Evolutionary conservation across 805 yeast genomes (phyloP).

Genomic region (Torulaspora microellipsoides): DNA sequence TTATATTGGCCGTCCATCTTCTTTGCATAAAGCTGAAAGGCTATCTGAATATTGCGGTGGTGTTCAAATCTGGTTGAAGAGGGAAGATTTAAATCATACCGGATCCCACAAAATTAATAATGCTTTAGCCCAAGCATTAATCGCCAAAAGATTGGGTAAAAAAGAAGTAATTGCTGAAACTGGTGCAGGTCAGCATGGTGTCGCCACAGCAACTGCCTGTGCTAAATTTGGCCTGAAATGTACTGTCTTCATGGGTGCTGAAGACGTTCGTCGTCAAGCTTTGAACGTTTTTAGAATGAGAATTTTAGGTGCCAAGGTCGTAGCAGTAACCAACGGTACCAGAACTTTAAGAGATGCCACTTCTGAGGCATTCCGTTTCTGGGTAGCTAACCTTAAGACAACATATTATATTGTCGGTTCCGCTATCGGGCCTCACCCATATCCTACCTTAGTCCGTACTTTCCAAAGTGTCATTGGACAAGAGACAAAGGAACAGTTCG

Average conservation of each 20-base stretch:
- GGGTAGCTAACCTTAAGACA: slow-evolving; percentile 83
- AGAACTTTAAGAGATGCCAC: slow-evolving; percentile 96
- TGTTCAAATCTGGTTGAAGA: slow-evolving; percentile 93
- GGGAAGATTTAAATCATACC: slow-evolving; percentile 92
- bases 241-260: slow-evolving; percentile 98
- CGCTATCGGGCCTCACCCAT: slow-evolving; percentile 99
- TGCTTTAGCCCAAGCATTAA: slow-evolving; percentile 74
- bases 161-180: slow-evolving; percentile 79
- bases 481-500: slow-evolving; percentile 90
- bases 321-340: slow-evolving; percentile 92
- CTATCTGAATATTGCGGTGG: slow-evolving; percentile 90
- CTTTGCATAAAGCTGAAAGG: slow-evolving; percentile 86
- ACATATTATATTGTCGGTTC: slow-evolving; percentile 97
- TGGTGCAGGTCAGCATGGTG: slow-evolving; percentile 94
- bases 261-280: slow-evolving; percentile 98
- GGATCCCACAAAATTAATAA: slow-evolving; percentile 87
- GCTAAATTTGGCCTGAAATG: slow-evolving; percentile 91
- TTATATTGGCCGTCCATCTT: slow-evolving; percentile 95
- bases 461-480: slow-evolving; percentile 96
- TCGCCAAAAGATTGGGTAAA: slow-evolving; percentile 77
- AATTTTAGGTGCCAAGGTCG: slow-evolving; percentile 91
- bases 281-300: slow-evolving; percentile 96
- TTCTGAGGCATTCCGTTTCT: slow-evolving; percentile 89
- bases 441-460: slow-evolving; percentile 95
- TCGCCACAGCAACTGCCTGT: slow-evolving; percentile 88